A percentile compares a stretch with the other conserved stretches of the same genome.
phyloP scores from a whole-genome alignment of 306 rosid genomes.

The Cercis canadensis region DNA sequence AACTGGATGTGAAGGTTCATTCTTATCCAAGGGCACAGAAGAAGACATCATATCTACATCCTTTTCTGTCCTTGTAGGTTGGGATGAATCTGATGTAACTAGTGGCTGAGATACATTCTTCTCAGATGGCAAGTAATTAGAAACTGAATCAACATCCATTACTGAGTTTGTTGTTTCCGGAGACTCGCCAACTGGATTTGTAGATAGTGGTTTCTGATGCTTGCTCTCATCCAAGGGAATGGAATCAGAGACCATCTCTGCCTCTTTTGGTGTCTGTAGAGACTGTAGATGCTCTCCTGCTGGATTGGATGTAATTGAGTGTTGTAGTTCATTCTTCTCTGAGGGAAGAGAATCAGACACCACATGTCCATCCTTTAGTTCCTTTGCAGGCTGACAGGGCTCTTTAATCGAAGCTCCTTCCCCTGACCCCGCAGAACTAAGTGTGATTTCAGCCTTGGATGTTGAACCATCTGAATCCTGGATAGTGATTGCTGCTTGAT shows the following conservation, averaged over 20 bases:
- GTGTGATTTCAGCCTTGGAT: conserved; percentile 51
- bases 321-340: conserved; percentile 54
- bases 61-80: conserved; percentile 40
- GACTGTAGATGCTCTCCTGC: conserved; percentile 43
- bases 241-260: conserved; percentile 45
- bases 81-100: conserved; percentile 37
- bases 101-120: conserved; percentile 41
- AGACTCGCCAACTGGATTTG: conserved; percentile 43
- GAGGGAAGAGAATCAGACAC: conserved; percentile 48
- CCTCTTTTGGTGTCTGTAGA: conserved; percentile 42
- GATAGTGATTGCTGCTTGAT: conserved; percentile 44
- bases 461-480: conserved; percentile 48
- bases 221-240: conserved; percentile 36
- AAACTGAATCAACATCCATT: conserved; percentile 55
- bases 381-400: conserved; percentile 43
- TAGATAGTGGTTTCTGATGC: conserved; percentile 30
- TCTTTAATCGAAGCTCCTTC: conserved; percentile 50
- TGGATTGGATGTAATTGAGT: conserved; percentile 43
- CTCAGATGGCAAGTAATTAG: conserved; percentile 44
- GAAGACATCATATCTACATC: conserved; percentile 45
- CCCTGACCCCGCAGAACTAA: conserved; percentile 51
- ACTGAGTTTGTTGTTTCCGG: conserved; percentile 44
- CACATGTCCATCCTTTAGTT: conserved; percentile 45
- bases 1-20: conserved; percentile 50
- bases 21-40: conserved; percentile 42